A percentile compares a stretch with the other conserved stretches of the same genome.
These are phyloP conservation scores for Tuber brumale DNA, from an alignment of 495 filamentous ascomycete genomes.

Conservation along the genomic window DNA sequence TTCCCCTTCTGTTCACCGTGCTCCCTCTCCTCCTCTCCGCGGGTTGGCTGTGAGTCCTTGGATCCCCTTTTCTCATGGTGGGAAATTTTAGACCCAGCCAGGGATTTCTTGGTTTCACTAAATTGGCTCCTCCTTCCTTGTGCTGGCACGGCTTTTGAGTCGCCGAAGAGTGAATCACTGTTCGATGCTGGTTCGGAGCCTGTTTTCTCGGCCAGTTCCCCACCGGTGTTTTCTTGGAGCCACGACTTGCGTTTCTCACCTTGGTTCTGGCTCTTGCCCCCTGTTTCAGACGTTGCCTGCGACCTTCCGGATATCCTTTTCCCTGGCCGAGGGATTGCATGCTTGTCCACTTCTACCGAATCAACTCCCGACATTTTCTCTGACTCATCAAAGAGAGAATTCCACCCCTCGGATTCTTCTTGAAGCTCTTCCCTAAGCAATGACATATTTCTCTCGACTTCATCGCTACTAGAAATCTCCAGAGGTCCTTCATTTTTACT, in stretches of 20 bases:
- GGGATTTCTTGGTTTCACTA: neutral
- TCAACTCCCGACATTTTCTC: constrained; percentile 1
- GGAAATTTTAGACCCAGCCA: neutral
- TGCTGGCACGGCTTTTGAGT: neutral
- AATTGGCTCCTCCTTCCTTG: neutral
- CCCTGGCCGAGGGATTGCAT: neutral
- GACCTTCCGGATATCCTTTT: neutral
- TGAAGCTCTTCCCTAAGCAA: neutral
- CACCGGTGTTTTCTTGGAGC: neutral
- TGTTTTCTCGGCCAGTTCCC: neutral
- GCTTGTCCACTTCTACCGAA: neutral
- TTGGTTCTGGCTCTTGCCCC: neutral
- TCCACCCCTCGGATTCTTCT: constrained; percentile 1
- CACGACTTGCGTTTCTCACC: neutral
- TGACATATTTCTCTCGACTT: neutral
- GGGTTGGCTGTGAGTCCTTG: neutral
- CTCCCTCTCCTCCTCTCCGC: neutral
- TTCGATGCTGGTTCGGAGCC: neutral
- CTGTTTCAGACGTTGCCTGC: neutral
- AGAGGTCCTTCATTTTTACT: neutral
- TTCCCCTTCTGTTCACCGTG: neutral
- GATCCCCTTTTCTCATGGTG: neutral
- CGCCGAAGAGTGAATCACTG: neutral
- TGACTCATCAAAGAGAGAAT: neutral
- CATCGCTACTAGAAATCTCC: neutral